These are phyloP conservation scores for Backusella westeae DNA, from an alignment of 192 early-diverging fungal species.

Conservation along the genomic window DNA sequence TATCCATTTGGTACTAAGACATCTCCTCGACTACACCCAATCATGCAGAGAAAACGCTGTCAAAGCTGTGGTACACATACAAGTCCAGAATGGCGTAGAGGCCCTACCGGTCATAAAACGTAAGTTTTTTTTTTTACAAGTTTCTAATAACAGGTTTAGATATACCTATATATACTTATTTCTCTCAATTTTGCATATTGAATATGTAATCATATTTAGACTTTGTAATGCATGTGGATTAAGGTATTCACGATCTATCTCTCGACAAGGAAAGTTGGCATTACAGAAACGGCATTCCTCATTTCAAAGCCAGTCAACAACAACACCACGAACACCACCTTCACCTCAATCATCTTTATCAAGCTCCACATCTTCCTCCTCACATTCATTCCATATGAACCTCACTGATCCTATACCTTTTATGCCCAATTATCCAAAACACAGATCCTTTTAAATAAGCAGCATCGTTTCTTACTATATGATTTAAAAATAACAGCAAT, in stretches of 20 bases:
- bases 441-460: constrained; percentile 2
- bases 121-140: constrained; percentile 8
- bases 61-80: constrained; percentile 33
- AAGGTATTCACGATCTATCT: constrained; percentile 34
- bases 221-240: constrained; percentile 39
- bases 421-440: background rate
- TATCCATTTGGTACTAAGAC: background rate
- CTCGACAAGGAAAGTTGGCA: constrained; percentile 23
- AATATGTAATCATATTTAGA: constrained; percentile 6
- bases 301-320: constrained; percentile 5
- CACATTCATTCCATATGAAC: background rate
- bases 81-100: constrained; percentile 36
- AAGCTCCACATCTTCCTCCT: background rate
- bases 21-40: background rate
- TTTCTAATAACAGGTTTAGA: background rate
- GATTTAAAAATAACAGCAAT: background rate
- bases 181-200: background rate
- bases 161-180: background rate
- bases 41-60: constrained; percentile 16
- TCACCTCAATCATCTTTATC: constrained; percentile 3
- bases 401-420: background rate
- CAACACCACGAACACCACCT: background rate
- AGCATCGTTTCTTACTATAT: background rate
- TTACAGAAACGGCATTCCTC: constrained; percentile 9
- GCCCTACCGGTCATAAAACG: constrained; percentile 39